phyloP scores from a whole-genome alignment of 805 yeast species.

The Scheffersomyces lignosus region DNA sequence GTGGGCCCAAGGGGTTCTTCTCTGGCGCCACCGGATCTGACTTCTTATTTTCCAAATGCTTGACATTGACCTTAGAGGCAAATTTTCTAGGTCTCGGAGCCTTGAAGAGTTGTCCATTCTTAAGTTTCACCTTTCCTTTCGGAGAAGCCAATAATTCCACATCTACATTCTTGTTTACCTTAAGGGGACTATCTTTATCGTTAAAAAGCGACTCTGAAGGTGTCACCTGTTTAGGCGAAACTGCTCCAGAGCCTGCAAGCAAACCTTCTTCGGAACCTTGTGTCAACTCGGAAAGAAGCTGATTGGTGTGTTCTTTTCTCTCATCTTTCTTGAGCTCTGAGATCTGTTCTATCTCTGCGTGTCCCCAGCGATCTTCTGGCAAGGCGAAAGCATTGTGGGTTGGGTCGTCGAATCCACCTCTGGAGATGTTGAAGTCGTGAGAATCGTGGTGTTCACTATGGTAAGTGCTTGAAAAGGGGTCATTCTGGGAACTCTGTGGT shows the following conservation, averaged over 20 bases:
- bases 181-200: constrained; percentile 32
- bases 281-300: constrained; percentile 46
- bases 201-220: constrained; percentile 32
- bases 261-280: constrained; percentile 24
- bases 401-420: background rate
- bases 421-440: background rate
- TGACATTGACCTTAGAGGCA: constrained; percentile 27
- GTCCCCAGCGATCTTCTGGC: constrained; percentile 9
- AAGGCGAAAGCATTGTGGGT: background rate
- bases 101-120: constrained; percentile 28
- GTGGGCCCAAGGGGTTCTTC: constrained; percentile 27
- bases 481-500: background rate
- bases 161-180: constrained; percentile 5
- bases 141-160: constrained; percentile 1
- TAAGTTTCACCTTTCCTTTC: constrained; percentile 19
- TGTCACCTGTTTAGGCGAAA: constrained; percentile 14
- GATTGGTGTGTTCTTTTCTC: constrained; percentile 27
- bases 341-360: constrained; percentile 19
- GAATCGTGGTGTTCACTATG: background rate
- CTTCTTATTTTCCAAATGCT: constrained; percentile 21
- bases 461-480: background rate
- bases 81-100: constrained; percentile 31
- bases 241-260: constrained; percentile 1
- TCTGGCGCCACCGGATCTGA: constrained; percentile 5
- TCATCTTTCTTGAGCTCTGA: constrained; percentile 36